A percentile compares a stretch with the other conserved stretches of the same genome.
Conservation (phyloP, 768 basidiomycete species). For the Hygrophorus russula region DNA sequence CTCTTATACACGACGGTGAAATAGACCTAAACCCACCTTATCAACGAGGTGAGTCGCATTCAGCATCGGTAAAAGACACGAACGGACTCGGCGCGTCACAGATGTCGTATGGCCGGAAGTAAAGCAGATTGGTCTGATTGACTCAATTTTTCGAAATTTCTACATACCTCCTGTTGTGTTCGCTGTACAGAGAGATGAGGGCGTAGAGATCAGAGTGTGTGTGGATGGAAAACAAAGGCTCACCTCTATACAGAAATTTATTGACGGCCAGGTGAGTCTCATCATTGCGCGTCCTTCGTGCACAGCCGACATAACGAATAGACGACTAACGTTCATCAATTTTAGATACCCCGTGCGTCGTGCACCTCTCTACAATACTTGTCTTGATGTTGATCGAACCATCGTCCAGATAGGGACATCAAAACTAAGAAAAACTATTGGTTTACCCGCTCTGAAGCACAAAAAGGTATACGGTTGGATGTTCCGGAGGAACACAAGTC, state of each 20-base stretch:
- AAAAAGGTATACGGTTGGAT: conserved; percentile 32
- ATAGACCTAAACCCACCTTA: conserved; percentile 66
- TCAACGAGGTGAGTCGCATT: conserved; percentile 45
- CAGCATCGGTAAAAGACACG: neutral
- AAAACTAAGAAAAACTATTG: conserved; percentile 52
- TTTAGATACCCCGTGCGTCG: conserved; percentile 14
- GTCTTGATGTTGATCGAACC: neutral
- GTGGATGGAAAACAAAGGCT: conserved; percentile 82
- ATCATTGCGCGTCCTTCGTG: conserved; percentile 1
- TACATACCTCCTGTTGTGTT: conserved; percentile 77
- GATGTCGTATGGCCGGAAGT: conserved; percentile 68
- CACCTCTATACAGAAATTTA: conserved; percentile 70
- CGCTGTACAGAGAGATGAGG: conserved; percentile 40
- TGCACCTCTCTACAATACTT: neutral
- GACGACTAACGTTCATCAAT: neutral
- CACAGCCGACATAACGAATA: conserved; percentile 26
- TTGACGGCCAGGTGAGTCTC: conserved; percentile 55
- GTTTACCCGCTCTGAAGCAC: conserved; percentile 40
- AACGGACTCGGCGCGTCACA: conserved; percentile 13
- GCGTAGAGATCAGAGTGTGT: conserved; percentile 45
- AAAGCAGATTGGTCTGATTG: conserved; percentile 64
- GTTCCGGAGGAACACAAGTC: conserved; percentile 43
- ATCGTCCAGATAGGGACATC: conserved; percentile 41
- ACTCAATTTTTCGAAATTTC: conserved; percentile 68
- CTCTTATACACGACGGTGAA: conserved; percentile 52